A percentile compares a stretch with the other conserved stretches of the same genome.
These are phyloP conservation scores for Pigoraptor vietnamica DNA, from an alignment of 78 protist species.

Conservation along the genomic window DNA sequence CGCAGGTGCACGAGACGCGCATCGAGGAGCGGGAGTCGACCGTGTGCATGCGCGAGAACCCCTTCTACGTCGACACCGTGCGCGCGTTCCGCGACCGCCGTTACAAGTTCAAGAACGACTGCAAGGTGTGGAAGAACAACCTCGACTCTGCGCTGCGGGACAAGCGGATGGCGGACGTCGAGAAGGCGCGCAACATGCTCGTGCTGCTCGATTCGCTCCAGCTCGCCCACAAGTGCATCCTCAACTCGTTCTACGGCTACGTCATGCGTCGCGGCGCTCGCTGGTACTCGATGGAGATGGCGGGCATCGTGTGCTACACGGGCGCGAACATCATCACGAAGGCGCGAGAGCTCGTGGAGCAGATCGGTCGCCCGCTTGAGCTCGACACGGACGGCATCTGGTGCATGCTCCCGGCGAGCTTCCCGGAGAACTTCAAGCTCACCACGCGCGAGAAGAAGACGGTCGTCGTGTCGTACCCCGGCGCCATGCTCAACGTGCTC, in stretches of 20 bases:
- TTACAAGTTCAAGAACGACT: slow-evolving; percentile 79
- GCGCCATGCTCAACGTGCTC: slow-evolving; percentile 85
- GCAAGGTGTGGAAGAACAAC: not conserved
- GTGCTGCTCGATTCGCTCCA: slow-evolving; percentile 97
- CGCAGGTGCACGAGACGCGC: slow-evolving; percentile 2
- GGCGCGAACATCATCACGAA: slow-evolving; percentile 92
- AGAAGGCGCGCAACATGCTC: slow-evolving; percentile 39
- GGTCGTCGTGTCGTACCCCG: slow-evolving; percentile 64
- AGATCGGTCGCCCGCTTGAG: slow-evolving; percentile 94
- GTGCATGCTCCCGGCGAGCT: slow-evolving; percentile 92
- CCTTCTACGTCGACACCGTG: slow-evolving; percentile 97
- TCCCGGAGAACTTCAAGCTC: slow-evolving; percentile 87
- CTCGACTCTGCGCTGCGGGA: not conserved
- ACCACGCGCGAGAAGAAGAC: slow-evolving; percentile 13
- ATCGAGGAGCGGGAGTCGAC: slow-evolving; percentile 35
- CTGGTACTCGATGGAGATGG: slow-evolving; percentile 99
- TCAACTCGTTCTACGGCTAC: slow-evolving; percentile 99
- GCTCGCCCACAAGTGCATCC: slow-evolving; percentile 99
- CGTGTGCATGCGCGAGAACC: slow-evolving; percentile 98
- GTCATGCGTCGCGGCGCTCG: slow-evolving; percentile 98
- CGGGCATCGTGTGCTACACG: slow-evolving; percentile 95
- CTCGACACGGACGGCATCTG: slow-evolving; percentile 99
- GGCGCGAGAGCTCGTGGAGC: slow-evolving; percentile 78
- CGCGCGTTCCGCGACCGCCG: slow-evolving; percentile 91
- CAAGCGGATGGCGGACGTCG: not conserved